Evolutionary conservation across 805 yeast species (phyloP), one percentile per base, ranked within the genome.

Genomic region (Yarrowia sp.): DNA sequence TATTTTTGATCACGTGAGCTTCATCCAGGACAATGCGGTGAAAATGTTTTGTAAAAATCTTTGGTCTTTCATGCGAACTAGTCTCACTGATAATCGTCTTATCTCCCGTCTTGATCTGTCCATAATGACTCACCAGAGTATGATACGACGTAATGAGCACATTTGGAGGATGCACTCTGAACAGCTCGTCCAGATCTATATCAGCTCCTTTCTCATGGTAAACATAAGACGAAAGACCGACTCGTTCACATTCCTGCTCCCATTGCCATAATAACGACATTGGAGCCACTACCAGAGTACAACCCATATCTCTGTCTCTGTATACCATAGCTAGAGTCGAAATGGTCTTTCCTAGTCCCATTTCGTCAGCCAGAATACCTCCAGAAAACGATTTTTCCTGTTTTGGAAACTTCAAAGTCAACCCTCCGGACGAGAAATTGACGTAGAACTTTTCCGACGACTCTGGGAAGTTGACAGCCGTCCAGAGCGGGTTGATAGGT

Each of bases 261-360:
- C 98, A 92, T 74, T 93, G 98, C 0, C 90, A 79, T n/a, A 93
- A 76, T 41, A 93, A 77, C 0, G 97, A 91, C 91, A 92, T 92
- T 0, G 98, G 98, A 0, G 92, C 90, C 1, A 92, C 84, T 11
- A 93, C 82, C 53, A 92, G 78, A 0, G 97, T 92, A 0, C 96
- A 86, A 55, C 55, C 61, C n/a, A 65, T 66, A n/a, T 70, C 71
- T 0, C 69, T 67, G 13, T 72, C 86, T 0, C 90, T 81, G 65
- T 88, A 84, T 11, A 92, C 80, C 57, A 93, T 76, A 0, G 97
- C 82, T 62, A 91, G 75, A 0, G 96, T 85, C 0, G 96, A 88
- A 28, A 92, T 88, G 0, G 98, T 92, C 73, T 92, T 92, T 47
- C 98, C 98, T 8, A 92, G 79, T 0, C 98, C 98, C 98, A 92